phyloP scores from a whole-genome alignment of 805 yeast species.

The Zygosaccharomyces gambellarensis region DNA sequence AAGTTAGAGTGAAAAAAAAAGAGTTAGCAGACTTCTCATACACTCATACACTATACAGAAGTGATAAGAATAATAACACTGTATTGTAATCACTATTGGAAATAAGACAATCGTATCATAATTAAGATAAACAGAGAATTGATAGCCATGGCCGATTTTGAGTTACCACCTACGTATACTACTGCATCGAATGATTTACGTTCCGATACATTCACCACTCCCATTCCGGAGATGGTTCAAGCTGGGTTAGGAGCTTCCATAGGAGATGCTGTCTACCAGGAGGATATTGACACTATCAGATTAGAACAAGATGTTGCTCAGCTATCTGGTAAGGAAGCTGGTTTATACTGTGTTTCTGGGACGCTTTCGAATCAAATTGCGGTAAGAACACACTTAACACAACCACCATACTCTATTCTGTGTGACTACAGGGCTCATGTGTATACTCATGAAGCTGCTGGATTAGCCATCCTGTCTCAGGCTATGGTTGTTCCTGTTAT shows the following conservation, averaged over 20 bases:
- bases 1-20: not conserved
- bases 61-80: not conserved
- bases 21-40: no score
- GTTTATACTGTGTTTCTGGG: conserved; percentile 80
- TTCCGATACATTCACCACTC: conserved; percentile 89
- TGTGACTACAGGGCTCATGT: conserved; percentile 88
- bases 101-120: not conserved
- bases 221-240: conserved; percentile 66
- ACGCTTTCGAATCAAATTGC: conserved; percentile 89
- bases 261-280: conserved; percentile 89
- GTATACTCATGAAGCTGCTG: conserved; percentile 83
- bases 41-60: not conserved
- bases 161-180: conserved; percentile 27
- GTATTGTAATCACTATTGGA: not conserved
- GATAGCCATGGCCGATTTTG: conserved; percentile 15
- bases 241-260: conserved; percentile 53
- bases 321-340: conserved; percentile 76
- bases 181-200: conserved; percentile 47
- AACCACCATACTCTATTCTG: conserved; percentile 71
- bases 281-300: conserved; percentile 64
- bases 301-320: conserved; percentile 61
- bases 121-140: not conserved
- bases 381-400: conserved; percentile 63
- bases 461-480: conserved; percentile 80
- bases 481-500: conserved; percentile 84